phyloP scores from a whole-genome alignment of 1,284 basidiomycete genomes.

The Athelia sp. region DNA sequence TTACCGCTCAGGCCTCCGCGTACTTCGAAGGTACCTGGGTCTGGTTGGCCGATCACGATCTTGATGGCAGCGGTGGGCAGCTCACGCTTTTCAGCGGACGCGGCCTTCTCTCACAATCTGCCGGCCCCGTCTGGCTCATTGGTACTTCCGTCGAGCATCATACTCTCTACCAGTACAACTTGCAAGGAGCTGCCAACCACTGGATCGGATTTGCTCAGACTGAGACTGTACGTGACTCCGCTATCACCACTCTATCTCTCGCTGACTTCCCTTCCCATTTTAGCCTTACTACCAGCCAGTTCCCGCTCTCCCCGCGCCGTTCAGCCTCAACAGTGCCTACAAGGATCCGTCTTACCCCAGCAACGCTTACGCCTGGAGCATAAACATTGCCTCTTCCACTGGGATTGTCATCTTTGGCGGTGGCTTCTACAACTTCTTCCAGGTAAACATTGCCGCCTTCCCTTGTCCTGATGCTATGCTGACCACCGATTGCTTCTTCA shows the following conservation, averaged over 20 bases:
- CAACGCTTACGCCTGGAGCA: conserved; percentile 49
- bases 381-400: conserved; percentile 49
- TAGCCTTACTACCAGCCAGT: conserved; percentile 63
- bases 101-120: conserved; percentile 50
- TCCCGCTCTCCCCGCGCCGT: conserved; percentile 55
- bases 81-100: conserved; percentile 45
- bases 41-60: conserved; percentile 54
- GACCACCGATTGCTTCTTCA: conserved; percentile 19
- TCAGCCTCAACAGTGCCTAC: conserved; percentile 40
- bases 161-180: conserved; percentile 61
- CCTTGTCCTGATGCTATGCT: conserved; percentile 2
- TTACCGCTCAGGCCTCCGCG: conserved; percentile 43
- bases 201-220: conserved; percentile 73
- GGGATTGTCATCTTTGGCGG: conserved; percentile 66
- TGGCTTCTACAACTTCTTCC: conserved; percentile 66
- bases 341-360: conserved; percentile 49
- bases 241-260: neutral
- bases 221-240: conserved; percentile 42
- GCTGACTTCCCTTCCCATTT: neutral
- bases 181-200: conserved; percentile 59
- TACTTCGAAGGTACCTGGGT: conserved; percentile 53
- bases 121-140: conserved; percentile 45
- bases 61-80: conserved; percentile 27
- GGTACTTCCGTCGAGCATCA: conserved; percentile 61
- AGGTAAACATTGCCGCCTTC: conserved; percentile 24